Conservation (phyloP, 352 stramenopile genomes). For the Hyaloperonospora arabidopsidis region DNA sequence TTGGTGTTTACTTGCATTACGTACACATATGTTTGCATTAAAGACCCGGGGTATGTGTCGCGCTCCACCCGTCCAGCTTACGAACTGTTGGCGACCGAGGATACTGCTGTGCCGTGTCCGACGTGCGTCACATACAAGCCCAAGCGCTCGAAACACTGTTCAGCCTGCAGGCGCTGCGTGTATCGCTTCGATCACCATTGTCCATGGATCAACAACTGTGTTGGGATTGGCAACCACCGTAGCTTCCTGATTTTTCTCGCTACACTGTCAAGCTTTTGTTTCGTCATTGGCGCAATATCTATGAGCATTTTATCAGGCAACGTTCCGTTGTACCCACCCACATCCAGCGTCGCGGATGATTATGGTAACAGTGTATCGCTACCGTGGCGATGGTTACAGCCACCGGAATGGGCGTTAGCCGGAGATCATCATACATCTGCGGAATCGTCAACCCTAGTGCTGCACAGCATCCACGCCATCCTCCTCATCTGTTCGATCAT, state of each 20-base stretch:
- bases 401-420: constrained; percentile 21
- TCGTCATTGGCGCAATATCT: constrained; percentile 37
- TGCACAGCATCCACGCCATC: constrained; percentile 48
- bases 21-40: constrained; percentile 76
- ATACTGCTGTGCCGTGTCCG: constrained; percentile 57
- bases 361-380: constrained; percentile 7
- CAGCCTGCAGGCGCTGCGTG: constrained; percentile 67
- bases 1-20: constrained; percentile 41
- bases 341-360: constrained; percentile 1
- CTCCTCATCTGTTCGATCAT: constrained; percentile 49
- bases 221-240: constrained; percentile 64
- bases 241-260: constrained; percentile 68
- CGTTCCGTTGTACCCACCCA: constrained; percentile 31
- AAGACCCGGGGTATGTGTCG: constrained; percentile 67
- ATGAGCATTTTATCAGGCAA: constrained; percentile 39
- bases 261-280: constrained; percentile 43
- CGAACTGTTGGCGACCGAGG: constrained; percentile 64
- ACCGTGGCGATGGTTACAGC: constrained; percentile 23
- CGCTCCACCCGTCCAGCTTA: constrained; percentile 56
- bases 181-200: constrained; percentile 82
- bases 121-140: constrained; percentile 75
- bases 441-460: constrained; percentile 32
- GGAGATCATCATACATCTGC: constrained; percentile 3
- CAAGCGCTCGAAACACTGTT: constrained; percentile 74
- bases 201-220: constrained; percentile 83